phyloP scores from a whole-genome alignment of 2,329 filamentous ascomycete genomes.

The Biscogniauxia marginata region DNA sequence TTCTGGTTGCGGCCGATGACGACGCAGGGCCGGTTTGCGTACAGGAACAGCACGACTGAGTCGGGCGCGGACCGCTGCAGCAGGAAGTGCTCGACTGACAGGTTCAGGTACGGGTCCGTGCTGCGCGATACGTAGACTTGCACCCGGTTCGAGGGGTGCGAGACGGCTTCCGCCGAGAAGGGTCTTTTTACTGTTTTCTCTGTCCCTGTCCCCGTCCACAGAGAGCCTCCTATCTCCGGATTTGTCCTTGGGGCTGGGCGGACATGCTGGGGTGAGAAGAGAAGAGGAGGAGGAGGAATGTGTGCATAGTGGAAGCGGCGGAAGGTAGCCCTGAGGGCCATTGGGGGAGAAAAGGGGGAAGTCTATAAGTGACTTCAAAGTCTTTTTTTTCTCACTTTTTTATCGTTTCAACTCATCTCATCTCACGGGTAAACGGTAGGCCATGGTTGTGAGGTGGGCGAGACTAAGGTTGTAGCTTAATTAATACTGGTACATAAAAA shows the following conservation, averaged over 20 bases:
- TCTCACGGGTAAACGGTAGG: too few relatives aligned
- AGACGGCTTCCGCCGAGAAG: slow-evolving; percentile 39
- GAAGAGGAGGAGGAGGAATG: neutral
- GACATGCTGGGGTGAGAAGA: slow-evolving; percentile 5
- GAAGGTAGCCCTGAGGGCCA: neutral
- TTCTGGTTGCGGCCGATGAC: slow-evolving; percentile 97
- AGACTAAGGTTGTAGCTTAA: too few relatives aligned
- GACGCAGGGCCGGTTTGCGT: slow-evolving; percentile 82
- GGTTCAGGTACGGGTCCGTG: slow-evolving; percentile 79
- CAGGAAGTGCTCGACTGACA: slow-evolving; percentile 90
- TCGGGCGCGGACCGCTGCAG: slow-evolving; percentile 70
- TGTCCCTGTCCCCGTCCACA: too few relatives aligned
- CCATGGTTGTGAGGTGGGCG: too few relatives aligned
- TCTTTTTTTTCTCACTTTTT: too few relatives aligned
- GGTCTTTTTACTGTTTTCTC: too few relatives aligned
- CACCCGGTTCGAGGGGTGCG: slow-evolving; percentile 44
- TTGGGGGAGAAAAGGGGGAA: neutral
- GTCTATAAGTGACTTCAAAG: too few relatives aligned
- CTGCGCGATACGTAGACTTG: slow-evolving; percentile 73
- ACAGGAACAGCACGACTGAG: slow-evolving; percentile 80
- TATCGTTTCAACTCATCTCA: too few relatives aligned
- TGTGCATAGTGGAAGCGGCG: neutral
- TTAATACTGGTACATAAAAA: too few relatives aligned
- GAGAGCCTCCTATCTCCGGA: too few relatives aligned
- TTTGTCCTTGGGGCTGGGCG: too few relatives aligned